These are phyloP conservation scores for Coprinopsis marcescibilis DNA, from an alignment of 768 basidiomycete species.

Conservation along the genomic window DNA sequence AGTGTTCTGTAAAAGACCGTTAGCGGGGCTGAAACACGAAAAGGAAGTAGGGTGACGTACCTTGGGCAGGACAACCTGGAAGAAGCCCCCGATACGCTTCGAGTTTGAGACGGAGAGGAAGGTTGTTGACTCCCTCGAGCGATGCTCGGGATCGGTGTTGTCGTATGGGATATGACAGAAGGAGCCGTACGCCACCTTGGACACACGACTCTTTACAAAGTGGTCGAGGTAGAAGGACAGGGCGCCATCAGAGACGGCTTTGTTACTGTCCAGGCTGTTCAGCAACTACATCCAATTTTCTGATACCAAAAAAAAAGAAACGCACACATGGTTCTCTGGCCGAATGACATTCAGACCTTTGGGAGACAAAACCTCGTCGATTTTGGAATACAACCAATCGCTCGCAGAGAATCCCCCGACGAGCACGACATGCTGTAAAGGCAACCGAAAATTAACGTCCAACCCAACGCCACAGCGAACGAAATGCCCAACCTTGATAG, in stretches of 20 bases:
- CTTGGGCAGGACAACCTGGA: conserved; percentile 11
- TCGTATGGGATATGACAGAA: conserved; percentile 34
- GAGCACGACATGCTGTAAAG: conserved; percentile 33
- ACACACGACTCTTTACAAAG: conserved; percentile 9
- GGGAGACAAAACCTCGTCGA: conserved; percentile 18
- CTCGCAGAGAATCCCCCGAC: conserved; percentile 52
- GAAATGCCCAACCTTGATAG: conserved; percentile 24
- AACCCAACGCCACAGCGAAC: background rate
- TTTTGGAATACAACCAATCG: conserved; percentile 38
- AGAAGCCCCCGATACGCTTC: conserved; percentile 8
- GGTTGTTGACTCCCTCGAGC: background rate
- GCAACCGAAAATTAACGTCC: conserved; percentile 14
- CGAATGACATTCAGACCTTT: conserved; percentile 18
- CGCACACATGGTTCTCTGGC: conserved; percentile 19
- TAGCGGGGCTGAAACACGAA: too few relatives aligned
- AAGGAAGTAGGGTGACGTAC: too few relatives aligned
- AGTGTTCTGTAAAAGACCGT: conserved; percentile 13
- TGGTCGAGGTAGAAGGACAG: conserved; percentile 13
- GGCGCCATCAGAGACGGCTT: conserved; percentile 12
- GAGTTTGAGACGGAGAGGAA: conserved; percentile 7
- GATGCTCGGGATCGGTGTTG: conserved; percentile 32
- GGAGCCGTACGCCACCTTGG: conserved; percentile 16
- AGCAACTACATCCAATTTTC: background rate
- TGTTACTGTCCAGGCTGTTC: conserved; percentile 3
- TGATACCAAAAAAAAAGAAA: too few relatives aligned